Conservation (phyloP, 2,329 filamentous ascomycete species). For the Didymella sp. region DNA sequence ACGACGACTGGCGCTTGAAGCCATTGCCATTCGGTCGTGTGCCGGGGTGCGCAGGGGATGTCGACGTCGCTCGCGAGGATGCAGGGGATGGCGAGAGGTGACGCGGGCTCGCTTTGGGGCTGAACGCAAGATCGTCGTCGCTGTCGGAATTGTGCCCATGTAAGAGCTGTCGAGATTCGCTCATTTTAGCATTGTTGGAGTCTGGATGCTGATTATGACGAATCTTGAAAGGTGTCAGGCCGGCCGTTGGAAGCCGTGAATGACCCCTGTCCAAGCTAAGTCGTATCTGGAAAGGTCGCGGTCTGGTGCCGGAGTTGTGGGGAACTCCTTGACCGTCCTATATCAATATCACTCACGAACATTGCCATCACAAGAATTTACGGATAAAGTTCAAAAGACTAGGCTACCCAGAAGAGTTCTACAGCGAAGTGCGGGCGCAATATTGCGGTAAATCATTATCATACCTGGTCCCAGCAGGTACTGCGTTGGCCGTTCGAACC, state of each 20-base stretch:
- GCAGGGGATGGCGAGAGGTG: conserved; percentile 39
- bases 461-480: too few relatives aligned
- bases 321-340: neutral
- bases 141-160: conserved; percentile 43
- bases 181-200: conserved; percentile 48
- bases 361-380: too few relatives aligned
- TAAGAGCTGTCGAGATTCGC: conserved; percentile 50
- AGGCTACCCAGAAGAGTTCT: too few relatives aligned
- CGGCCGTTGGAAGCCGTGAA: conserved; percentile 11
- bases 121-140: conserved; percentile 37
- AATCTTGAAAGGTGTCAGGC: conserved; percentile 21
- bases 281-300: neutral
- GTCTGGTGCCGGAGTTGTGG: conserved; percentile 12
- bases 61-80: conserved; percentile 39
- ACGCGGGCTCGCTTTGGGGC: conserved; percentile 24
- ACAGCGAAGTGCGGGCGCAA: too few relatives aligned
- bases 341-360: neutral
- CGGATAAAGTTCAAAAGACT: too few relatives aligned
- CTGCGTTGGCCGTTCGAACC: too few relatives aligned
- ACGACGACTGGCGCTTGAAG: conserved; percentile 51
- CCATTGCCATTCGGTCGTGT: conserved; percentile 34
- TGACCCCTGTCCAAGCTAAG: conserved; percentile 11
- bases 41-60: conserved; percentile 38
- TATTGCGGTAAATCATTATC: too few relatives aligned
- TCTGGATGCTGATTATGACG: conserved; percentile 1